Evolutionary conservation across 495 filamentous ascomycete genomes (phyloP), one percentile per base, ranked within the genome.

Genomic region (Hypoxylon lenormandii): DNA sequence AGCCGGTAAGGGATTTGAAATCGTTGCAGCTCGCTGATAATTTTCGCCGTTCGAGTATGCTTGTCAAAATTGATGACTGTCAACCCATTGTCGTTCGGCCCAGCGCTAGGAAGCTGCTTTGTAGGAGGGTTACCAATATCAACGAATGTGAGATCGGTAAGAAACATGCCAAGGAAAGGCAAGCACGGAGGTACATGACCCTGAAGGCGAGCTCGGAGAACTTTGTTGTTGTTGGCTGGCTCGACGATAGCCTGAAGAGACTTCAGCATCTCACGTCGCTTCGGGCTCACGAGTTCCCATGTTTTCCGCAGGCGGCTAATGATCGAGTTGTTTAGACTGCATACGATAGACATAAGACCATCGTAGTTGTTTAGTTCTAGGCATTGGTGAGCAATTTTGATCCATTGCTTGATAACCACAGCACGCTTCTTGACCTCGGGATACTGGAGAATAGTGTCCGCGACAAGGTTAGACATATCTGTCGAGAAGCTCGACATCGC

Each of bases 1-100:
- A 99, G 84, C 15, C 90, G 88, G 73, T 99, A 97, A 0, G 96
- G 95, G 47, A 97, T 91, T 75, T 99, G 96, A 84, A 99, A 99
- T 22, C 95, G 89, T 77, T 98, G 95, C 10, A 98, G 85, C 69
- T 98, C 94, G 59, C 92, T 92, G 74, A 99, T 96, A 75, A 97
- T 94, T 72, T 91, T 91, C 6, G 96, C 94, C 2, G 94, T 97
- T 75, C 92, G 92, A 75, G 90, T 90, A 74, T 98, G 91, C 80
- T 98, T 99, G 84, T 98, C 95, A 66, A 97, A 99, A 79, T 99
- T 99, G 84, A 99, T 94, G 15, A 97, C 92, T 0, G 86, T 84
- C 76, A 90, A 84, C 30, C 89, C 86, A 77, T 57, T 82, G 72
- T 60, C 87, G 70, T 74, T 78, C 70, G 64, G 82, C 74, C 80